Evolutionary conservation across 2,329 filamentous ascomycete species (phyloP), one percentile per base, ranked within the genome.

Genomic region (Venturia asperata): DNA sequence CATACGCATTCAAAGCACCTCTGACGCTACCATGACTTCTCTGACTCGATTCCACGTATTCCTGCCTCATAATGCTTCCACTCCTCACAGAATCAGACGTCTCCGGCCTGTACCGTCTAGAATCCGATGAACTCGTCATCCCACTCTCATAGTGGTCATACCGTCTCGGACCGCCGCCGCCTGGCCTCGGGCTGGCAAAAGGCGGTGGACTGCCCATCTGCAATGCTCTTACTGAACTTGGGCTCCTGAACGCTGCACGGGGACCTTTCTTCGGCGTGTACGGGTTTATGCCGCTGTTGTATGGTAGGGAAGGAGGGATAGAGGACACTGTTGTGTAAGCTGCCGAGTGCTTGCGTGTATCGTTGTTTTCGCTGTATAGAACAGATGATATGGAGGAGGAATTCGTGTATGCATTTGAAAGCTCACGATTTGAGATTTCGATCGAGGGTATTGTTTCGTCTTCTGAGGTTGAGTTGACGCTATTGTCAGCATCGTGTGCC

Each of bases 161-260:
- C 19, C 45, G 62, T 5, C 47, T 24, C 30, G 24, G 24, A 55
- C 30, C n/a, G 55, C 30, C n/a, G 11, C 39, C 39, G 13, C 64
- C 58, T n/a, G 47, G 39, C 19, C 66, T 15, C 21, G 30, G 49
- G 19, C 19, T 75, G n/a, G 81, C 76, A 0, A 85, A 87, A 0
- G 81, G 77, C 0, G 85, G 78, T 0, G 87, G 87, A 0, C 87
- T 89, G 1, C 83, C 82, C 85, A 91, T 88, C 69, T 91, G 88
- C 76, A 90, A 81, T 1, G 86, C 86, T 62, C 85, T 85, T 9
- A 90, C 84, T 15, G 85, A 86, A 1, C 87, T 88, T 0, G 88
- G 84, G 15, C 87, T 88, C 61, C 87, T 82, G 72, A 91, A 91
- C 1, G 84, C 82, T 5, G 86, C 83, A 2, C 88, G 82, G 10